Evolutionary conservation across 139 green algal species (phyloP).

Genomic region (Axilococcus clingmanii): DNA sequence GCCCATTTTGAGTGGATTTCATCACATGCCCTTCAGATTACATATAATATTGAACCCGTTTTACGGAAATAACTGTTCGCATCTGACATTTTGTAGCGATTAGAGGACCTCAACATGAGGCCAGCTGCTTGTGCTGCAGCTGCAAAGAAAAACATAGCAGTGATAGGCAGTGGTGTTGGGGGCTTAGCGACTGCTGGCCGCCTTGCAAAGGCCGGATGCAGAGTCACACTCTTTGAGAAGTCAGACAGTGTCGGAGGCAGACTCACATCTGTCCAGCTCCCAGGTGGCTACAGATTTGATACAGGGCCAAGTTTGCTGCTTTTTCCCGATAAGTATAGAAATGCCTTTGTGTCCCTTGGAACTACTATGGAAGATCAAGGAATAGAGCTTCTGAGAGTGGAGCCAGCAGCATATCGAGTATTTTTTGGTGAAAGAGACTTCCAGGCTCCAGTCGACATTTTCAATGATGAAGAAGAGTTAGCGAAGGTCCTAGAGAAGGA

Average conservation of each 20-base stretch:
- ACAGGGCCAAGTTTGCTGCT: constrained; percentile 69
- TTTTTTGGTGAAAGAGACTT: constrained; percentile 50
- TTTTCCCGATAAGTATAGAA: constrained; percentile 57
- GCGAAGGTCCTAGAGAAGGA: constrained; percentile 56
- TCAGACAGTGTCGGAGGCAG: constrained; percentile 42
- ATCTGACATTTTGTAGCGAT: no score
- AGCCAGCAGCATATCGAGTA: constrained; percentile 63
- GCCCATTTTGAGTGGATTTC: no score
- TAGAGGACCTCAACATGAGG: no score
- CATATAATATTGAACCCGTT: no score
- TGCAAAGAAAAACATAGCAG: constrained; percentile 19
- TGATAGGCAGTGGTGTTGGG: constrained; percentile 57
- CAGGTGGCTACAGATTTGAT: constrained; percentile 60
- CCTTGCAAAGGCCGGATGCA: constrained; percentile 31
- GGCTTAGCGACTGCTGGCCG: constrained; percentile 41
- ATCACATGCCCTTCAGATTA: no score
- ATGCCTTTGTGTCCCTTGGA: constrained; percentile 57
- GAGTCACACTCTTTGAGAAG: constrained; percentile 50
- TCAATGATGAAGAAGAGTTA: constrained; percentile 71
- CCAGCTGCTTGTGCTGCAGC: no score
- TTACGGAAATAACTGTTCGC: no score
- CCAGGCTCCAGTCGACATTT: constrained; percentile 56
- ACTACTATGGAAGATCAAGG: constrained; percentile 32
- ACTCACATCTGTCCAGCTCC: constrained; percentile 22
- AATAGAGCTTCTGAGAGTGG: constrained; percentile 27